phyloP scores from a whole-genome alignment of 2,329 filamentous ascomycete genomes.

The Podosphaera leucotricha region DNA sequence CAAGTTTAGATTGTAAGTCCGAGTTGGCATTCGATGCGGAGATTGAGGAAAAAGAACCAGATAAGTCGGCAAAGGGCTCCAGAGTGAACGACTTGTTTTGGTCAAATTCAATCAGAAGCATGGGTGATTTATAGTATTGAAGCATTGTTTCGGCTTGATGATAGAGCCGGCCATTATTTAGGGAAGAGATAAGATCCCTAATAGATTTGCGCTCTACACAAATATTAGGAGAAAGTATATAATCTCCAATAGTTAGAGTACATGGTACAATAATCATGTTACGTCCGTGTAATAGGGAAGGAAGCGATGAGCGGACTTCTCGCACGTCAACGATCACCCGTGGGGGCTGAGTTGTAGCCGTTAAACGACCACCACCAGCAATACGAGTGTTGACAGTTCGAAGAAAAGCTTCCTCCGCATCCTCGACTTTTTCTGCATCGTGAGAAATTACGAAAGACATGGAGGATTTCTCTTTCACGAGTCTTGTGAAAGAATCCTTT shows the following conservation, averaged over 20 bases:
- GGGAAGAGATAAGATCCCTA: constrained; percentile 72
- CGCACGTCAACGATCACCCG: constrained; percentile 87
- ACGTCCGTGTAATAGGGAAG: constrained; percentile 72
- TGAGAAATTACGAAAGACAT: constrained; percentile 77
- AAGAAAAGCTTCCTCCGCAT: constrained; percentile 77
- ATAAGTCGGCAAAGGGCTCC: constrained; percentile 50
- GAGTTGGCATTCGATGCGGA: constrained; percentile 35
- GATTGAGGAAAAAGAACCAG: constrained; percentile 36
- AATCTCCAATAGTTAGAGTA: constrained; percentile 91
- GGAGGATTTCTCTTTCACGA: constrained; percentile 80
- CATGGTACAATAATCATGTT: constrained; percentile 78
- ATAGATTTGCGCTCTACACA: constrained; percentile 91
- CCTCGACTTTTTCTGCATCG: constrained; percentile 43
- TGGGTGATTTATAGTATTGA: constrained; percentile 66
- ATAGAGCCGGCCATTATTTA: constrained; percentile 78
- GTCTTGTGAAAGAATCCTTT: constrained; percentile 83
- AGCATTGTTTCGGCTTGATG: constrained; percentile 88
- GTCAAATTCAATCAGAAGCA: constrained; percentile 94
- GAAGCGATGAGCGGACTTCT: constrained; percentile 82
- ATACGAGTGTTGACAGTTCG: constrained; percentile 93
- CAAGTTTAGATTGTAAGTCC: constrained; percentile 77
- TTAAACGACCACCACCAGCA: constrained; percentile 67
- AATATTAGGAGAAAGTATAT: constrained; percentile 74
- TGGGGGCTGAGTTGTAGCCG: constrained; percentile 66
- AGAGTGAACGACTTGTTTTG: constrained; percentile 94